Evolutionary conservation across 768 basidiomycete species (phyloP), one percentile per base, ranked within the genome.

Genomic region (Suillus cothurnatus): DNA sequence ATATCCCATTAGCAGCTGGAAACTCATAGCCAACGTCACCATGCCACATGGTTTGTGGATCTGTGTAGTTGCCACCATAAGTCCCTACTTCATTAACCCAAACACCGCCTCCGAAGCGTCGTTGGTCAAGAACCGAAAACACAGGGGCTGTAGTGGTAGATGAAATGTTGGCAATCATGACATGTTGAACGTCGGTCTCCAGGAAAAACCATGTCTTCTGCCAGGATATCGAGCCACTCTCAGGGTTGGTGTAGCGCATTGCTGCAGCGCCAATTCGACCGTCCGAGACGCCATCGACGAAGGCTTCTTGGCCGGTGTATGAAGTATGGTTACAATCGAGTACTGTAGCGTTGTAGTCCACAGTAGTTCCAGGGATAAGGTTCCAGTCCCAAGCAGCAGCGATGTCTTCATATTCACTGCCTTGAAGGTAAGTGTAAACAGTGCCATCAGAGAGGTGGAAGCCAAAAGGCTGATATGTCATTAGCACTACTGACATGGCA

Each of bases 191-290:
- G 65, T 88, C 87, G 68, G 86, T 76, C 17, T 84, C 81, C 39
- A 91, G 78, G 83, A 90, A 91, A 78, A 92, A 91, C 87, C 88
- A 90, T 0, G 84, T 81, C 75, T 91, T 92, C 69, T 89, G 88
- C 81, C 84, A 92, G 50, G 77, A 72, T 38, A 92, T 73, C 12
- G 80, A 70, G 19, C 77, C 69, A 6, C 88, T 90, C 56, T 79
- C 63, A 6, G 91, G 89, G 70, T 91, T 91, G 31, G 83, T 85
- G 71, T 86, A 92, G 57, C 83, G 81, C 88, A 90, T 89, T 28
- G 81, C 88, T 0, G 85, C 84, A 19, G 85, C 74, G 11, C 90
- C 90, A 60, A 82, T 72, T 38, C 74, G 68, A 6, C 86, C 88
- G 61, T 87, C 82, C 0, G 88, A 88, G 6, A 79, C 86, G 2